These are phyloP conservation scores for Maudiozyma pseudohumilis DNA, from an alignment of 805 yeast species.

Conservation along the genomic window DNA sequence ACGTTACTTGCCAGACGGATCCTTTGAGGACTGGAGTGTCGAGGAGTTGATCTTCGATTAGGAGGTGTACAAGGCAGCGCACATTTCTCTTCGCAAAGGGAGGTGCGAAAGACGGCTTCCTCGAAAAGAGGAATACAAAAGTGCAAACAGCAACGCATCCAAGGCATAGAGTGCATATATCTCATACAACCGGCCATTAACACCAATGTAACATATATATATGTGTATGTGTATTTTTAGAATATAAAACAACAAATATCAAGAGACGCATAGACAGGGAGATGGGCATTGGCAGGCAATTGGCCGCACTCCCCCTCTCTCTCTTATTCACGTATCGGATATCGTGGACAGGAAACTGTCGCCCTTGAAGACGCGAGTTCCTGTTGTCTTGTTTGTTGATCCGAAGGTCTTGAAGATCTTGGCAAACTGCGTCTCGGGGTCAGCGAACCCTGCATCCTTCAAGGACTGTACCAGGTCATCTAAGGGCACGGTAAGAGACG, in stretches of 20 bases:
- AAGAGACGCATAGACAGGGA: too few relatives aligned
- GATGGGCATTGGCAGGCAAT: too few relatives aligned
- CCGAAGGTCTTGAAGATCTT: conserved; percentile 45
- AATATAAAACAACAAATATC: background rate
- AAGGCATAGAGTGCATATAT: too few relatives aligned
- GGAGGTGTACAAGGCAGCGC: background rate
- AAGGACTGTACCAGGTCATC: conserved; percentile 42
- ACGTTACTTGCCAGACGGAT: conserved; percentile 93
- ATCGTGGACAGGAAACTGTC: conserved; percentile 51
- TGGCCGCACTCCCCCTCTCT: too few relatives aligned
- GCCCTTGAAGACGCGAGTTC: conserved; percentile 50
- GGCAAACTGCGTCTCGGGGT: conserved; percentile 36
- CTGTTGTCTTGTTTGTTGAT: conserved; percentile 44
- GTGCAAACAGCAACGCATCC: too few relatives aligned
- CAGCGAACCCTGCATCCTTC: conserved; percentile 34
- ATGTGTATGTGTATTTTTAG: background rate
- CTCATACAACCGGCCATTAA: too few relatives aligned
- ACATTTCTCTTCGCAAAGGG: background rate
- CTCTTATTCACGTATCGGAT: conserved; percentile 15
- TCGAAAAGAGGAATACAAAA: too few relatives aligned
- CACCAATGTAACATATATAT: conserved; percentile 1
- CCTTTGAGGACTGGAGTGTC: conserved; percentile 98
- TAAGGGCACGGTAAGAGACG: conserved; percentile 39
- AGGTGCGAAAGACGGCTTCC: background rate
- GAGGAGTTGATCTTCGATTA: conserved; percentile 91